Conservation (phyloP, 1,284 basidiomycete genomes). For the Singerocomus rubriflavus region DNA sequence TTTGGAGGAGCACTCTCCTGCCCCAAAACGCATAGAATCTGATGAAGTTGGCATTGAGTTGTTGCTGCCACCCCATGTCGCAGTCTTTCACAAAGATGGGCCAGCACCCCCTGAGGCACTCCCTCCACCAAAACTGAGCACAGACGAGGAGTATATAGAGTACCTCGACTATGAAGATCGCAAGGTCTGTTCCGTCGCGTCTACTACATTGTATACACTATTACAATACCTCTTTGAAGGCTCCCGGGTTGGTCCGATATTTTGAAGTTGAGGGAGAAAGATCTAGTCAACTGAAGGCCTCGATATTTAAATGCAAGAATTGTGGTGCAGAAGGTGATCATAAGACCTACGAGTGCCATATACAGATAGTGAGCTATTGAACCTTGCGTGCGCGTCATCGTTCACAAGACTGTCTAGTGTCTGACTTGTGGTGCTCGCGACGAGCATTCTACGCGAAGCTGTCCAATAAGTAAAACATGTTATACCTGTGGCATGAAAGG, state of each 20-base stretch:
- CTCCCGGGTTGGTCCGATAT: constrained; percentile 54
- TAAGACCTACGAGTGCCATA: constrained; percentile 58
- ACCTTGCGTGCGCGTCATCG: constrained; percentile 1
- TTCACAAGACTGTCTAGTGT: constrained; percentile 52
- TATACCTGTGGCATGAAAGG: constrained; percentile 86
- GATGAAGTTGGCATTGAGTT: constrained; percentile 32
- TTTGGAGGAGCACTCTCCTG: constrained; percentile 2
- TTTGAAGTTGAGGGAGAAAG: constrained; percentile 50
- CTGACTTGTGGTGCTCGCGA: constrained; percentile 84
- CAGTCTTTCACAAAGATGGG: constrained; percentile 39
- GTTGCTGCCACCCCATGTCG: constrained; percentile 64
- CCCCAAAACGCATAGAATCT: constrained; percentile 5
- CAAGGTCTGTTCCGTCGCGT: constrained; percentile 40
- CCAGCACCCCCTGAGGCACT: constrained; percentile 46
- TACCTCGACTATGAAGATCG: constrained; percentile 70
- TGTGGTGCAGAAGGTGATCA: constrained; percentile 72
- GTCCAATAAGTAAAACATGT: constrained; percentile 83
- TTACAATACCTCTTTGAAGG: constrained; percentile 21
- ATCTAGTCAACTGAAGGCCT: constrained; percentile 37
- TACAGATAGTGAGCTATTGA: constrained; percentile 55
- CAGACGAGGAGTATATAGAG: constrained; percentile 64
- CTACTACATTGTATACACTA: background rate
- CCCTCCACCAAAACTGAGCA: constrained; percentile 35
- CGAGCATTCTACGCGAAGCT: constrained; percentile 79
- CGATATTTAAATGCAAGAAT: constrained; percentile 61